A percentile compares a stretch with the other conserved stretches of the same genome.
phyloP scores from a whole-genome alignment of 2,329 filamentous ascomycete species.

The Furcasterigmium furcatum region DNA sequence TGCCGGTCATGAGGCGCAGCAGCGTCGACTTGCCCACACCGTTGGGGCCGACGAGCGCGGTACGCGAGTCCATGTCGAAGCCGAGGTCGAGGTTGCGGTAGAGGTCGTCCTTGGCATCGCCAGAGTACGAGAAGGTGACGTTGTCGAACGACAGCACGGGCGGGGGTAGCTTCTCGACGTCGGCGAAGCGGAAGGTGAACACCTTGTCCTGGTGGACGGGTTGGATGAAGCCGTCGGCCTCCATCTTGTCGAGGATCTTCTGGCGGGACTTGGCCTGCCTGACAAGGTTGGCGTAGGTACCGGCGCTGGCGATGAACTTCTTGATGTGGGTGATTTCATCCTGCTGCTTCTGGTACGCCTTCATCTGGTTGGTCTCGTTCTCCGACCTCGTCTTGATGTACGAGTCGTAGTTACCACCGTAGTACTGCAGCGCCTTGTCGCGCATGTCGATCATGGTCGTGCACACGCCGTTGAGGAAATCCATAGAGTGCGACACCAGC shows the following conservation, averaged over 20 bases:
- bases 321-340: conserved; percentile 99
- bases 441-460: conserved; percentile 99
- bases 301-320: conserved; percentile 99
- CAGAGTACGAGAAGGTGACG: conserved; percentile 97
- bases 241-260: conserved; percentile 99
- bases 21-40: conserved; percentile 99
- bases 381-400: conserved; percentile 92
- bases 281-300: conserved; percentile 99
- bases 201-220: conserved; percentile 80
- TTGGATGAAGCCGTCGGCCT: conserved; percentile 97
- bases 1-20: conserved; percentile 93
- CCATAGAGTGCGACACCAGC: conserved; percentile 95
- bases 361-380: conserved; percentile 97
- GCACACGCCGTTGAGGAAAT: conserved; percentile 99
- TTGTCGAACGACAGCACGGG: conserved; percentile 95
- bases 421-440: conserved; percentile 84
- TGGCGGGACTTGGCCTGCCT: conserved; percentile 98
- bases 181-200: conserved; percentile 97
- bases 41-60: conserved; percentile 94
- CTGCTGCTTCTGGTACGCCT: conserved; percentile 98
- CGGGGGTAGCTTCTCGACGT: conserved; percentile 98
- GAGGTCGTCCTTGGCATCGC: conserved; percentile 81
- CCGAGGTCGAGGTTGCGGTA: conserved; percentile 97
- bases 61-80: conserved; percentile 99
- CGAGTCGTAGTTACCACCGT: conserved; percentile 99